Evolutionary conservation across 108 stramenopile genomes (phyloP).

Genomic region (Fragilariopsis cylindrus): DNA sequence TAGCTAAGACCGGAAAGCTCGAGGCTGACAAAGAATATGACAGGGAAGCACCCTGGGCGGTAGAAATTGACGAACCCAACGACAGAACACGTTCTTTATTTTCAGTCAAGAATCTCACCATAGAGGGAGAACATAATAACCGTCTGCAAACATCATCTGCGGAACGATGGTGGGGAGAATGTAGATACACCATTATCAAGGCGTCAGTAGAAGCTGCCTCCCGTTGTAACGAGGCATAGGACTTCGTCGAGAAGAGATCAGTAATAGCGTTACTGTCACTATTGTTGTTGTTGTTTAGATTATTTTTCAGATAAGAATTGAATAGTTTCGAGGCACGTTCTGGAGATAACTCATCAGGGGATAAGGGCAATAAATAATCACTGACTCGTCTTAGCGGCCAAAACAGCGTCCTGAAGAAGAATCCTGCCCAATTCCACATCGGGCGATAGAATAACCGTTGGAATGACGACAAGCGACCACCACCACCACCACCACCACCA

Average conservation of each 20-base stretch:
- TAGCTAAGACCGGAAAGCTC: conserved; percentile 62
- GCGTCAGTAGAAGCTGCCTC: conserved; percentile 48
- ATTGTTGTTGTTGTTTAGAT: conserved; percentile 8
- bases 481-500: not conserved
- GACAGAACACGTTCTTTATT: conserved; percentile 36
- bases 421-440: conserved; percentile 4
- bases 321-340: conserved; percentile 74
- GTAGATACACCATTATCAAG: conserved; percentile 66
- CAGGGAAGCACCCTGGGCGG: conserved; percentile 70
- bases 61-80: conserved; percentile 69
- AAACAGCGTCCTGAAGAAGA: conserved; percentile 34
- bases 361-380: conserved; percentile 46
- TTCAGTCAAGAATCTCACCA: conserved; percentile 55
- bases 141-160: conserved; percentile 29
- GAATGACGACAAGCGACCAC: not conserved
- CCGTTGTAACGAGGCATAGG: conserved; percentile 51
- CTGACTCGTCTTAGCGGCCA: conserved; percentile 49
- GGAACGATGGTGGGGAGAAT: conserved; percentile 67
- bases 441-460: conserved; percentile 3
- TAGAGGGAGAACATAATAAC: conserved; percentile 30
- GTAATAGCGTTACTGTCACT: conserved; percentile 13
- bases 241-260: conserved; percentile 27
- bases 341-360: conserved; percentile 52
- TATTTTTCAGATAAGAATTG: conserved; percentile 34
- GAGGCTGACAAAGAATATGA: conserved; percentile 58